Evolutionary conservation across 257 asterid species (phyloP).

Genomic region (Oldenlandia corymbosa): DNA sequence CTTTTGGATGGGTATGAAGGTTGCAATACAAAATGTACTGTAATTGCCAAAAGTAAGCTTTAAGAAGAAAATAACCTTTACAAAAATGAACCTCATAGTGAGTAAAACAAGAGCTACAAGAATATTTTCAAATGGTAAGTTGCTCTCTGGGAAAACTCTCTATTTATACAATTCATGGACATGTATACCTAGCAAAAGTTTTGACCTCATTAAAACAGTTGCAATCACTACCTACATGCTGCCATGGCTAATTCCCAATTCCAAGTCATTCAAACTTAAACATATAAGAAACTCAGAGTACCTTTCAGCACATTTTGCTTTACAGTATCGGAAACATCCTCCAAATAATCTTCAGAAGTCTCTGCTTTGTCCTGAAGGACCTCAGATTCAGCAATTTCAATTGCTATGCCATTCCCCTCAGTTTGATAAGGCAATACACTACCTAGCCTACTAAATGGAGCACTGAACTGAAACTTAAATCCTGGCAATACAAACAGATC

Average conservation of each 20-base stretch:
- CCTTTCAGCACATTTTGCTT: conserved; percentile 32
- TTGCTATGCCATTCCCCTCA: conserved; percentile 20
- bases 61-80: neutral
- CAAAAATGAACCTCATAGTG: neutral
- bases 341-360: conserved; percentile 26
- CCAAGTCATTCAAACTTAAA: too few relatives aligned
- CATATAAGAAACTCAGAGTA: conserved; percentile 18
- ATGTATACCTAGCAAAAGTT: neutral
- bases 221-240: neutral
- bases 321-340: conserved; percentile 27
- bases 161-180: neutral
- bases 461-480: conserved; percentile 29
- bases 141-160: neutral
- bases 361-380: conserved; percentile 27
- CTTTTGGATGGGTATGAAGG: neutral
- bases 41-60: neutral
- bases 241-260: too few relatives aligned
- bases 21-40: neutral
- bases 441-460: conserved; percentile 29
- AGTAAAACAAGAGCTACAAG: neutral
- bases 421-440: conserved; percentile 22
- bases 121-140: too few relatives aligned
- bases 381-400: conserved; percentile 31
- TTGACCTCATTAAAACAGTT: neutral
- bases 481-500: conserved; percentile 36